Evolutionary conservation across 2,329 filamentous ascomycete species (phyloP).

Genomic region (Colletotrichum sp.): DNA sequence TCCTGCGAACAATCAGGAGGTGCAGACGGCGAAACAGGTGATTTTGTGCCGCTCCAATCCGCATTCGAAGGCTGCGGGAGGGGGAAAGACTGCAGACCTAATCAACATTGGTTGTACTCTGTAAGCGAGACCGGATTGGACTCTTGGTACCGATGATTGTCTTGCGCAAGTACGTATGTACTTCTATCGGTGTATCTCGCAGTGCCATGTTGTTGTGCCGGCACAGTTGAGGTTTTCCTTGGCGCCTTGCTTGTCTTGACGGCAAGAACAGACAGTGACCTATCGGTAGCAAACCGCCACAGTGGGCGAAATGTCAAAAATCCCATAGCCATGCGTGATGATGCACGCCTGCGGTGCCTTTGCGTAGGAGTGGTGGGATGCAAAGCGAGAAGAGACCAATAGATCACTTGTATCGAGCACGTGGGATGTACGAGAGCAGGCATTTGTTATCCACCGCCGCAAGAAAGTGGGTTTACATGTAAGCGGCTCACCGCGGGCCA

Average conservation of each 20-base stretch:
- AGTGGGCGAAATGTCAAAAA: not conserved
- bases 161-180: not conserved
- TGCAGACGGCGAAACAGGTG: not conserved
- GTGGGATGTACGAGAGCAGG: conserved; percentile 5
- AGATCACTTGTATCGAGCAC: not conserved
- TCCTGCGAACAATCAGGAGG: not conserved
- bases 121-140: not conserved
- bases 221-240: not conserved
- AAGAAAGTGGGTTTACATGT: not conserved
- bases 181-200: not conserved
- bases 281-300: conserved; percentile 12
- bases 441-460: conserved; percentile 10
- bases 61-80: not conserved
- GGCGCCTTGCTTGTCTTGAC: conserved; percentile 4
- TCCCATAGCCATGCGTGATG: not conserved
- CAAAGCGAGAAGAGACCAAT: not conserved
- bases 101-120: not conserved
- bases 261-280: not conserved
- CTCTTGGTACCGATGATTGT: not conserved
- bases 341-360: not conserved
- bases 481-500: not conserved
- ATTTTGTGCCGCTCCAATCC: conserved; percentile 3
- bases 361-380: not conserved
- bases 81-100: not conserved
- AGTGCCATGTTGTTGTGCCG: not conserved